These are phyloP conservation scores for Hypomontagnella monticulosa DNA, from an alignment of 495 filamentous ascomycete genomes.

Conservation along the genomic window DNA sequence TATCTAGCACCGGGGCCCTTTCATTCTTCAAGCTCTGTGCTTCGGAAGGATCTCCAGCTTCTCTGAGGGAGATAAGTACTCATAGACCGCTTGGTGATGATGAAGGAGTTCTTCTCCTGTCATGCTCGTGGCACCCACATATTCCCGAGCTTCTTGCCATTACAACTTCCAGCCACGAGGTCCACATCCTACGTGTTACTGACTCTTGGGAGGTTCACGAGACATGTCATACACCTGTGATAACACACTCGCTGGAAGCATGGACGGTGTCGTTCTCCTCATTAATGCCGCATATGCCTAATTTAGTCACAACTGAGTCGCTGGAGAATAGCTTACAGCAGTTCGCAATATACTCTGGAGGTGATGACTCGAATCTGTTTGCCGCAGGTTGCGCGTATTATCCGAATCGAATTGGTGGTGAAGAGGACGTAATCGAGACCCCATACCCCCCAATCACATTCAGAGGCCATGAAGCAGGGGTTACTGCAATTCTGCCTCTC, in stretches of 20 bases:
- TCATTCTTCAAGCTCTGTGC: constrained; percentile 65
- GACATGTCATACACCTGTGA: constrained; percentile 42
- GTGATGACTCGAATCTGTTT: constrained; percentile 69
- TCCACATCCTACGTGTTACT: constrained; percentile 59
- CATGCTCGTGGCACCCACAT: constrained; percentile 75
- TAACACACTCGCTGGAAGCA: constrained; percentile 65
- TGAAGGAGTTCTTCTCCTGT: constrained; percentile 69
- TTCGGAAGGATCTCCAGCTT: constrained; percentile 28
- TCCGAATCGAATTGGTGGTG: constrained; percentile 1
- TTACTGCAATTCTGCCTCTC: constrained; percentile 85
- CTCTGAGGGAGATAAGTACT: constrained; percentile 47
- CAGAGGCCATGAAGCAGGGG: constrained; percentile 78
- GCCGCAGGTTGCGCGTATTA: constrained; percentile 43
- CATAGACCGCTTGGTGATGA: constrained; percentile 51
- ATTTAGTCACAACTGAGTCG: constrained; percentile 2
- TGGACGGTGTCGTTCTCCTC: constrained; percentile 71
- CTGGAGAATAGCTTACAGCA: not conserved
- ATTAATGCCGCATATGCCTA: not conserved
- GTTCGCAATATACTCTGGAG: constrained; percentile 68
- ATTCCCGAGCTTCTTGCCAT: constrained; percentile 62
- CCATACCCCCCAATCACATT: constrained; percentile 48
- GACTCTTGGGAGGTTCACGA: constrained; percentile 39
- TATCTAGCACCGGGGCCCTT: constrained; percentile 76
- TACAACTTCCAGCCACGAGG: constrained; percentile 73
- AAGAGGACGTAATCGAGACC: constrained; percentile 47